These are phyloP conservation scores for Xylaria sp. DNA, from an alignment of 2,329 filamentous ascomycete genomes.

Conservation along the genomic window DNA sequence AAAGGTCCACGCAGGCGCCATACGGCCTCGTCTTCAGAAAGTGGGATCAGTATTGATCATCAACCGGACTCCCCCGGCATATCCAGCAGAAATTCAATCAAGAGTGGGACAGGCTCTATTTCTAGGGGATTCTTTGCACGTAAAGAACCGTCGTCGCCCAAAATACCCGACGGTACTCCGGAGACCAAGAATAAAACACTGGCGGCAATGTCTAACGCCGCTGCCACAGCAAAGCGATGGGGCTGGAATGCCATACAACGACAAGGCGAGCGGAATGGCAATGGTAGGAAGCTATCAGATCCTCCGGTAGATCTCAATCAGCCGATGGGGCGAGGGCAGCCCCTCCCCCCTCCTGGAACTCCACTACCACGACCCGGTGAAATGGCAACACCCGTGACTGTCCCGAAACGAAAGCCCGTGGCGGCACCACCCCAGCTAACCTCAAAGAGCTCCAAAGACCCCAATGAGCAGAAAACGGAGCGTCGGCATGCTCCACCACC, in stretches of 20 bases:
- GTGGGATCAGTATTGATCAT: slow-evolving; percentile 29
- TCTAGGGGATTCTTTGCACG: slow-evolving; percentile 38
- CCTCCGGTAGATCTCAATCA: slow-evolving; percentile 41
- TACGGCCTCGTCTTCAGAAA: slow-evolving; percentile 41
- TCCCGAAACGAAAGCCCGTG: slow-evolving; percentile 39
- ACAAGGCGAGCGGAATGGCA: slow-evolving; percentile 36
- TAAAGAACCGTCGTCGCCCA: slow-evolving; percentile 35
- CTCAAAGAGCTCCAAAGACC: slow-evolving; percentile 32
- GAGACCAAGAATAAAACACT: slow-evolving; percentile 41
- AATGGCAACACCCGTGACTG: slow-evolving; percentile 35
- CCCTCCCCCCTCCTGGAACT: slow-evolving; percentile 42
- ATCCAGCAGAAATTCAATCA: slow-evolving; percentile 38
- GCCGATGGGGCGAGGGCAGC: slow-evolving; percentile 44
- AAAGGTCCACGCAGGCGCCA: slow-evolving; percentile 36
- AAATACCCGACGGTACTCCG: slow-evolving; percentile 29
- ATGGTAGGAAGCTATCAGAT: slow-evolving; percentile 41
- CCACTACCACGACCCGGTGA: slow-evolving; percentile 41
- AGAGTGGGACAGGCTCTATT: slow-evolving; percentile 39
- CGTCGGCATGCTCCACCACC: slow-evolving; percentile 39
- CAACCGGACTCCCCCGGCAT: slow-evolving; percentile 31
- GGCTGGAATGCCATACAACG: slow-evolving; percentile 43
- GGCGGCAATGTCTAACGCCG: slow-evolving; percentile 41
- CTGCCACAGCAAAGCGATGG: slow-evolving; percentile 44
- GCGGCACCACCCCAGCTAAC: slow-evolving; percentile 33
- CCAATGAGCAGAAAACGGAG: slow-evolving; percentile 35